Evolutionary conservation across 2,329 filamentous ascomycete genomes (phyloP), one percentile per base, ranked within the genome.

Genomic region (Emergomyces pasteurianus): DNA sequence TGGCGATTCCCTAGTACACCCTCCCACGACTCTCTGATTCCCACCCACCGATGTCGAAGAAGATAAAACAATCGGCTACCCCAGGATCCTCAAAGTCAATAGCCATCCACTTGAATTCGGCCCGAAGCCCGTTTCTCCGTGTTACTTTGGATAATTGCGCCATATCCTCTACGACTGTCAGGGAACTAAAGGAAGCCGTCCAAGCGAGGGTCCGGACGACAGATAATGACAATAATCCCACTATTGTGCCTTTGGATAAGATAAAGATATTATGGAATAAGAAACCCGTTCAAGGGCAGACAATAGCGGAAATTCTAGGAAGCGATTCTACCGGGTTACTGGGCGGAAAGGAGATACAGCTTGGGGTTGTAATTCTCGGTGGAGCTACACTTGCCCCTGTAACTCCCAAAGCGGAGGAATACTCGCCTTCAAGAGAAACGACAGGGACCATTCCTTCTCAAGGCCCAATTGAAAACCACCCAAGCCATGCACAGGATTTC

Each of bases 351-450:
- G 73, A 75, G 26, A 79, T 92, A 0, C 91, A 96, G 72, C 86
- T 97, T 64, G 85, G 85, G 1, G 82, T 96, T 60, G 97, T 97
- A 91, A 81, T 96, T 23, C 84, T 96, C 71, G 89, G 88, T 2
- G 91, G 90, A 16, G 83, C 80, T 26, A 75, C 77, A 28, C 72
- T 74, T n/a, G 67, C 77, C 1, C 52, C 61, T 18, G 55, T 53
- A 36, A 43, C 66, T 56, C 62, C 66, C 12, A 63, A 63, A 3
- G 57, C 63, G 12, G 63, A 66, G 38, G 55, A 50, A 40, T 55
- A 21, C 4, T 1, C 14, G 8, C 46, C 43, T 26, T 57, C 42
- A 2, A 63, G 62, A 4, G 66, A 63, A 2, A 47, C 67, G 46
- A 68, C 69, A 12, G 67, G 65, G 62, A 62, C 68, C 26, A 76